Percentiles rank a stretch among this genome's conserved stretches.
phyloP scores from a whole-genome alignment of 768 basidiomycete species.

The Trametes villosa region DNA sequence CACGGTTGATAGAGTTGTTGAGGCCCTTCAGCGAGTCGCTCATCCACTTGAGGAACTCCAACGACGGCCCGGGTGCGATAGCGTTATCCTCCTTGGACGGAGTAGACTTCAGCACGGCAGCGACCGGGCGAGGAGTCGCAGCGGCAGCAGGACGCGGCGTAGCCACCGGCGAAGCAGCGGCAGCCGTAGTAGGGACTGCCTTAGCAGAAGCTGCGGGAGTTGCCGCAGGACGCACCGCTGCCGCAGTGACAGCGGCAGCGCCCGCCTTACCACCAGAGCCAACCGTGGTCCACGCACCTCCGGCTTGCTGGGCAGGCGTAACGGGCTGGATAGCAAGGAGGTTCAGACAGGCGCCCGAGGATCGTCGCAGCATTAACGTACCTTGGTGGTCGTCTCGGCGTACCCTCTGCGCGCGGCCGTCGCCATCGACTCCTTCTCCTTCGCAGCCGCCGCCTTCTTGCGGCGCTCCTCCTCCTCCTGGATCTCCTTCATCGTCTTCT shows the following conservation, averaged over 20 bases:
- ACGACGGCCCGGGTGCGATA: conserved; percentile 65
- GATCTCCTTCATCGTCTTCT: conserved; percentile 98
- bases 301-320: conserved; percentile 35
- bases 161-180: conserved; percentile 29
- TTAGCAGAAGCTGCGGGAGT: conserved; percentile 42
- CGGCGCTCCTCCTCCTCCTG: conserved; percentile 95
- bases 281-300: conserved; percentile 84
- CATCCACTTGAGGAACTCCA: conserved; percentile 93
- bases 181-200: conserved; percentile 31
- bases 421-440: conserved; percentile 59
- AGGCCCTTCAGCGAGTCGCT: conserved; percentile 81
- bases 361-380: conserved; percentile 28
- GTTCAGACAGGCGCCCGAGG: conserved; percentile 12
- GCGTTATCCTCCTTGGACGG: conserved; percentile 61
- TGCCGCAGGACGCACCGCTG: conserved; percentile 32
- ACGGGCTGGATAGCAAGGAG: conserved; percentile 18
- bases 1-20: conserved; percentile 74
- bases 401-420: conserved; percentile 70
- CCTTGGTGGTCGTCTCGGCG: conserved; percentile 81
- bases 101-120: conserved; percentile 28
- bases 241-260: conserved; percentile 37
- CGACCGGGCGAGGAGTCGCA: conserved; percentile 39
- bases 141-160: conserved; percentile 41
- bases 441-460: conserved; percentile 61
- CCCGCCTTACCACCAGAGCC: conserved; percentile 73